These are phyloP conservation scores for Mimosa bimucronata DNA, from an alignment of 306 rosid genomes.

Conservation along the genomic window DNA sequence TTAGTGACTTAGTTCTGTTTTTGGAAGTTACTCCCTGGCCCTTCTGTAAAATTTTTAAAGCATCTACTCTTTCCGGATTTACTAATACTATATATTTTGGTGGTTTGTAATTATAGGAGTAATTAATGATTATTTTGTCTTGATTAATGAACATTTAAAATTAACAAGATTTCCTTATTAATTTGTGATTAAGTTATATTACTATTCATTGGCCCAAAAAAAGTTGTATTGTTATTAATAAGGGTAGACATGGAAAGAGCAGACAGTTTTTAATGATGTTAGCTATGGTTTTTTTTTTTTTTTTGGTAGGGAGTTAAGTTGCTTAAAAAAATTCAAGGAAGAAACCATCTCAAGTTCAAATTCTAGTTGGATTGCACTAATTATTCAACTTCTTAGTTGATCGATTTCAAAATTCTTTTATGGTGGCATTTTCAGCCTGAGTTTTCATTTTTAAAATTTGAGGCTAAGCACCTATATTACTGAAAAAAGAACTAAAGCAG, in stretches of 20 bases:
- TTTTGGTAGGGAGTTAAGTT: neutral
- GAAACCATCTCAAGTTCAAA: neutral
- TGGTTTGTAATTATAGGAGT: neutral
- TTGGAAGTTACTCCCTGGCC: neutral
- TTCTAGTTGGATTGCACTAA: neutral
- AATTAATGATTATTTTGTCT: too few relatives aligned
- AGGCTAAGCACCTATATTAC: neutral
- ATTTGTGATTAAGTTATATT: neutral
- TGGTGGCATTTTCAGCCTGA: neutral
- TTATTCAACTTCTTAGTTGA: neutral
- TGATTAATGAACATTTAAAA: neutral
- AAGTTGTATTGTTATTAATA: too few relatives aligned
- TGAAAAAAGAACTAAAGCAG: neutral
- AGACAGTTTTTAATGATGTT: too few relatives aligned
- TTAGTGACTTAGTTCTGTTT: neutral
- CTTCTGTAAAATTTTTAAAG: neutral
- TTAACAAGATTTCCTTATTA: neutral
- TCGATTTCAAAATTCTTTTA: neutral
- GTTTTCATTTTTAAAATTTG: neutral
- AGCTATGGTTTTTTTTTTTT: too few relatives aligned
- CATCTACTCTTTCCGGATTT: neutral
- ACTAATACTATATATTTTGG: neutral
- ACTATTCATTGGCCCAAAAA: too few relatives aligned
- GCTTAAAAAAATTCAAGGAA: neutral
- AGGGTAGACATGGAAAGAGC: neutral